These are phyloP conservation scores for Gaillardinia entomophila DNA, from an alignment of 805 yeast genomes.

Conservation along the genomic window DNA sequence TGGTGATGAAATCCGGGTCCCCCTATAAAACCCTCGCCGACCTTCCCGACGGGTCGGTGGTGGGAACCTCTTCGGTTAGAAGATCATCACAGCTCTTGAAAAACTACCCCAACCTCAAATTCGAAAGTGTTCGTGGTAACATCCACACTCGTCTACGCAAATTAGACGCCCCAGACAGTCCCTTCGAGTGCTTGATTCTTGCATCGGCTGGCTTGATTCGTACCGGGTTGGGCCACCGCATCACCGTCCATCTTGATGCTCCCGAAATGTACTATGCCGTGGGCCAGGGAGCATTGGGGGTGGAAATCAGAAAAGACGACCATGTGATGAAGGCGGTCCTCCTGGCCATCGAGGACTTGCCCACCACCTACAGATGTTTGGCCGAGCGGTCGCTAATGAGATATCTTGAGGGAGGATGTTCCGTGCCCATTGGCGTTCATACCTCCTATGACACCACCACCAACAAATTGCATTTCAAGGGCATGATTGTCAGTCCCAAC, in stretches of 20 bases:
- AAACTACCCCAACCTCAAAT: slow-evolving; percentile 67
- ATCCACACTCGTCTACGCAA: slow-evolving; percentile 74
- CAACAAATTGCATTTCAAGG: slow-evolving; percentile 48
- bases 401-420: slow-evolving; percentile 93
- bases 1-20: slow-evolving; percentile 66
- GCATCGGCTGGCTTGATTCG: slow-evolving; percentile 92
- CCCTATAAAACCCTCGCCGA: slow-evolving; percentile 62
- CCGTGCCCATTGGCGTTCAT: slow-evolving; percentile 92
- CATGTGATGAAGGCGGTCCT: slow-evolving; percentile 52
- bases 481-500: slow-evolving; percentile 78
- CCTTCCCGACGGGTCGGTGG: slow-evolving; percentile 77
- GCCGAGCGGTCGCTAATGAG: slow-evolving; percentile 89
- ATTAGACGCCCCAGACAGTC: slow-evolving; percentile 64
- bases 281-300: slow-evolving; percentile 97
- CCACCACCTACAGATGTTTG: slow-evolving; percentile 67
- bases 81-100: slow-evolving; percentile 86
- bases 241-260: slow-evolving; percentile 62
- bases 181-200: slow-evolving; percentile 68
- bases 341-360: slow-evolving; percentile 55
- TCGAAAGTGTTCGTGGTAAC: slow-evolving; percentile 81
- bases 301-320: slow-evolving; percentile 79
- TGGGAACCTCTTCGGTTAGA: slow-evolving; percentile 93
- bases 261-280: slow-evolving; percentile 92
- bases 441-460: slow-evolving; percentile 45
- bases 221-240: slow-evolving; percentile 65